Evolutionary conservation across 306 rosid species (phyloP).

Genomic region (Lupinus albus): DNA sequence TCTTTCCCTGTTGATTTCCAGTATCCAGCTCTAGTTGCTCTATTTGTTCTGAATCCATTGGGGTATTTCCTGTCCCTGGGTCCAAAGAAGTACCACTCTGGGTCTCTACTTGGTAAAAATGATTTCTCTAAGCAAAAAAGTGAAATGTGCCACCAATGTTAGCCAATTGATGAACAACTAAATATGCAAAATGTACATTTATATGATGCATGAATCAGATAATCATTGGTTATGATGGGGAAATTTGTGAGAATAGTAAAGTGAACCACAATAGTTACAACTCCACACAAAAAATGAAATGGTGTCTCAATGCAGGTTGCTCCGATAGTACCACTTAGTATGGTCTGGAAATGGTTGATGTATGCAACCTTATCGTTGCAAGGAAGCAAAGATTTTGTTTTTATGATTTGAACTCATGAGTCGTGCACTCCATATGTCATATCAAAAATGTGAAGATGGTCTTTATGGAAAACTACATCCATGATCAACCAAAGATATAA

Average conservation of each 20-base stretch:
- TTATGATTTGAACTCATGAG: too few relatives aligned
- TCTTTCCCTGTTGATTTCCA: conserved; percentile 98
- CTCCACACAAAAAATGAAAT: not conserved
- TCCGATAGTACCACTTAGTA: too few relatives aligned
- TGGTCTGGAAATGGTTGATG: too few relatives aligned
- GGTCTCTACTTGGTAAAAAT: conserved; percentile 92
- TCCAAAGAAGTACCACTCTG: conserved; percentile 99
- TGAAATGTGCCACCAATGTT: conserved; percentile 24
- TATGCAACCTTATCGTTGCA: too few relatives aligned
- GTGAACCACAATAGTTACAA: not conserved
- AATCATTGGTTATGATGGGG: not conserved
- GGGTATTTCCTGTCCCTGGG: conserved; percentile 94
- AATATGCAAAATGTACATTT: not conserved
- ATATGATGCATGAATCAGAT: not conserved
- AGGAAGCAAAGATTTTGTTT: too few relatives aligned
- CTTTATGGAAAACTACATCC: not conserved
- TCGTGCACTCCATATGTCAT: too few relatives aligned
- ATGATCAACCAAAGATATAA: conserved; percentile 14
- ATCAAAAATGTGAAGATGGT: not conserved
- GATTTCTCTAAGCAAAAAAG: conserved; percentile 65
- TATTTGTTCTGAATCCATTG: conserved; percentile 89
- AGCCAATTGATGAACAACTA: conserved; percentile 30
- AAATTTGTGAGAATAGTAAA: not conserved
- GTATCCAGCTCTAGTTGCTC: conserved; percentile 96
- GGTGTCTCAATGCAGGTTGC: too few relatives aligned